Percentiles rank a stretch among this genome's conserved stretches.
These are phyloP conservation scores for Malus fusca DNA, from an alignment of 306 rosid genomes.

Conservation along the genomic window DNA sequence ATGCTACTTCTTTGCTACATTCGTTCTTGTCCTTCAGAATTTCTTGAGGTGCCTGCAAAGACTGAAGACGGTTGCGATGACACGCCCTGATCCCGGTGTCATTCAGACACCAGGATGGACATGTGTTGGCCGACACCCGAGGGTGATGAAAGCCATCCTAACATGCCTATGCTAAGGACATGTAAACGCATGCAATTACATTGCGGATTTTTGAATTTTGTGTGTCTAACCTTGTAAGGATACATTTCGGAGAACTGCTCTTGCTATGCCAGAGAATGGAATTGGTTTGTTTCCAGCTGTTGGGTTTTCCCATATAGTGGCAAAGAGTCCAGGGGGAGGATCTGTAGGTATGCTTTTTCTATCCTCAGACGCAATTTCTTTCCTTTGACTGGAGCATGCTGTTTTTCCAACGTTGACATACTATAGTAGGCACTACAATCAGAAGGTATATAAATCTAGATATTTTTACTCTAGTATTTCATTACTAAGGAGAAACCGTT, in stretches of 20 bases:
- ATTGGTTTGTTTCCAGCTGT: slow-evolving; percentile 93
- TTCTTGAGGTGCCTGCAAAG: too few species aligned
- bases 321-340: slow-evolving; percentile 91
- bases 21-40: background rate
- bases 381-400: slow-evolving; percentile 26
- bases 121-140: too few species aligned
- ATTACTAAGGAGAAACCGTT: background rate
- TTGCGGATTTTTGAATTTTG: too few species aligned
- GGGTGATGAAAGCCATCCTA: too few species aligned
- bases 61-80: background rate
- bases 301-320: slow-evolving; percentile 85
- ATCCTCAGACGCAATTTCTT: background rate
- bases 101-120: too few species aligned
- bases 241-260: slow-evolving; percentile 66
- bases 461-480: background rate
- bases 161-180: too few species aligned
- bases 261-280: slow-evolving; percentile 99
- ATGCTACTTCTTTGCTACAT: background rate
- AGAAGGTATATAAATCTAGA: background rate
- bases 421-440: slow-evolving; percentile 3
- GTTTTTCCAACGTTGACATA: too few species aligned
- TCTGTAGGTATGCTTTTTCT: slow-evolving; percentile 58
- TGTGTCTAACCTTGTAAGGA: background rate
- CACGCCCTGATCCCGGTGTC: too few species aligned
- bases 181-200: too few species aligned